Conservation (phyloP, 2,329 filamentous ascomycete species). For the Lasiodiplodia sp. region DNA sequence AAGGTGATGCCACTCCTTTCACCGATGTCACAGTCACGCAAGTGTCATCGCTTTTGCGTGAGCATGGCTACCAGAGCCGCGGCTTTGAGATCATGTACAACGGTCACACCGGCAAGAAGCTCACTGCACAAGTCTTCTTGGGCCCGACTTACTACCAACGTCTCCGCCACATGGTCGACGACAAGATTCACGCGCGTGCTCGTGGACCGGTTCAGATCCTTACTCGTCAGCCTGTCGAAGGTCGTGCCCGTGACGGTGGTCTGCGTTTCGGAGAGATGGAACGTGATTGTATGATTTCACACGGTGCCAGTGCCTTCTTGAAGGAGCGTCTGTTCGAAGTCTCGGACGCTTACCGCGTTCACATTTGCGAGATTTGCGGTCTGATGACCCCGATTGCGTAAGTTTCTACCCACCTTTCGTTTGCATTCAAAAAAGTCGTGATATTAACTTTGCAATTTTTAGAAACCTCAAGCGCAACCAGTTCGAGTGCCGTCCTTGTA, state of each 20-base stretch:
- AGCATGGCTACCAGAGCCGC: conserved; percentile 94
- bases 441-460: conserved; percentile 34
- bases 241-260: conserved; percentile 96
- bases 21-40: conserved; percentile 97
- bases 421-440: conserved; percentile 31
- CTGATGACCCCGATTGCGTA: conserved; percentile 99
- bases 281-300: conserved; percentile 99
- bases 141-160: conserved; percentile 99
- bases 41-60: conserved; percentile 83
- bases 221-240: conserved; percentile 95
- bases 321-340: conserved; percentile 98
- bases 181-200: conserved; percentile 99
- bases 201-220: conserved; percentile 96
- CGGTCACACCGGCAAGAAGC: conserved; percentile 92
- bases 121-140: conserved; percentile 93
- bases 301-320: conserved; percentile 93
- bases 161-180: conserved; percentile 98
- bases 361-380: conserved; percentile 98
- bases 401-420: conserved; percentile 55
- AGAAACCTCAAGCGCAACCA: conserved; percentile 94
- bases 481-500: conserved; percentile 96
- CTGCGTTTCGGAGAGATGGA: conserved; percentile 99
- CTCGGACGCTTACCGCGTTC: conserved; percentile 95
- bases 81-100: conserved; percentile 99
- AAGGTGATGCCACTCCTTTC: conserved; percentile 97